Evolutionary conservation across 495 filamentous ascomycete genomes (phyloP), one percentile per base, ranked within the genome.

Genomic region (Aspergillus olivimuriae): DNA sequence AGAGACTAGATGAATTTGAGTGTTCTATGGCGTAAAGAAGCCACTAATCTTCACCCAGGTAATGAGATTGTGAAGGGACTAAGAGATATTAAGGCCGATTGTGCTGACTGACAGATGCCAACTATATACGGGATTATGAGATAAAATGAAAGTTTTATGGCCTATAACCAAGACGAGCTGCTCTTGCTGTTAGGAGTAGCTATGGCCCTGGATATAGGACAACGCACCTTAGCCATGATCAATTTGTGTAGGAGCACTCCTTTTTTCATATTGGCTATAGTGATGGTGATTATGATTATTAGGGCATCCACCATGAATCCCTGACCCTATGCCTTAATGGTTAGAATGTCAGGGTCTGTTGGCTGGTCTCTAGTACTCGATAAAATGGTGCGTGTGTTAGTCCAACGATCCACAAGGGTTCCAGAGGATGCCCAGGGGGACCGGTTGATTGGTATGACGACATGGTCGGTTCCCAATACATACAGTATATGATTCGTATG

Each of bases 1-100:
- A 2, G 58, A 58, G 21, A 32, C 39, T 21, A 63, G 47, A 39
- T 57, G 63, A 26, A 59, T 40, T 21, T 41, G 34, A 18, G 50
- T 55, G 30, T 41, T 36, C 30, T 40, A 35, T n/a, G 30, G 47
- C 16, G 40, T 39, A 15, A 65, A 39, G 31, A 65, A 65, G 17
- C 57, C 60, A 32, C 51, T 43, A 7, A 48, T 61, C 43, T 65
- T 65, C 30, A 65, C 46, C 60, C 60, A 65, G 10, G 61, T 51
- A 16, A 65, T 57, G 18, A 63, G 52, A 46, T 65, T 65, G 50
- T 65, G 61, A 4, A 61, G 39, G 39, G 42, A 51, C 49, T 50
- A 63, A 2, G 61, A 65, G 11, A 47, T 48, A 31, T 57, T 55
- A 28, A 65, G 48, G 5, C 57, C 48, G 21, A 59, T 52, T 7